Percentiles rank a stretch among this genome's conserved stretches.
Evolutionary conservation across 495 filamentous ascomycete genomes (phyloP).

Genomic region (Margaritispora aquatica): DNA sequence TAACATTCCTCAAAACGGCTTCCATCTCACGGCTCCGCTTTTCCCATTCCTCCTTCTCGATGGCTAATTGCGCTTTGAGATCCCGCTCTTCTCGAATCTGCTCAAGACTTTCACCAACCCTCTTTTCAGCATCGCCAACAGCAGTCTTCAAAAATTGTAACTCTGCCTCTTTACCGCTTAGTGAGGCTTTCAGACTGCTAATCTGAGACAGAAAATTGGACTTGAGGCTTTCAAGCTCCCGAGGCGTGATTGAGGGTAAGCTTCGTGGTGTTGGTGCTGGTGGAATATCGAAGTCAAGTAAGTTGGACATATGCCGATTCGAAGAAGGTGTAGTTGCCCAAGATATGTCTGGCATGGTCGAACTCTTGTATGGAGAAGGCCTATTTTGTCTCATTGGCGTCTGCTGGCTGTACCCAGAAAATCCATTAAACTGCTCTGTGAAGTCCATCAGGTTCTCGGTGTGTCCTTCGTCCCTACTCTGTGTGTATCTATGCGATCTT

Average conservation of each 20-base stretch:
- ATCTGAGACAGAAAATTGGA: slow-evolving; percentile 86
- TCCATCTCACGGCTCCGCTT: slow-evolving; percentile 81
- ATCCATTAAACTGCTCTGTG: slow-evolving; percentile 66
- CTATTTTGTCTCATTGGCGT: slow-evolving; percentile 21
- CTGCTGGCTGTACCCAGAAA: slow-evolving; percentile 22
- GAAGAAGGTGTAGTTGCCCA: slow-evolving; percentile 16
- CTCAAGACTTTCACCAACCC: slow-evolving; percentile 83
- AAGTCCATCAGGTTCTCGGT: slow-evolving; percentile 81
- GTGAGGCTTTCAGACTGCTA: slow-evolving; percentile 77
- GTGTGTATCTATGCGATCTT: slow-evolving; percentile 30
- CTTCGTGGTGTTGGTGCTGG: slow-evolving; percentile 85
- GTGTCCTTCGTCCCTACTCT: slow-evolving; percentile 31
- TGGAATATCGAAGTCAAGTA: slow-evolving; percentile 92
- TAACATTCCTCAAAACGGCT: slow-evolving; percentile 65
- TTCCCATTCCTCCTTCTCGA: slow-evolving; percentile 81
- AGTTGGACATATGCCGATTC: slow-evolving; percentile 38
- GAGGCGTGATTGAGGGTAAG: slow-evolving; percentile 82
- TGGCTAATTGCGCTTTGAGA: slow-evolving; percentile 58
- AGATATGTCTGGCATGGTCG: slow-evolving; percentile 14
- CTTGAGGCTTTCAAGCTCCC: slow-evolving; percentile 88
- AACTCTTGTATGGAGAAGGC: slow-evolving; percentile 34
- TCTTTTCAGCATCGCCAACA: slow-evolving; percentile 79
- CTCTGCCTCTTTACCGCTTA: slow-evolving; percentile 88
- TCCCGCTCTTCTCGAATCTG: slow-evolving; percentile 67
- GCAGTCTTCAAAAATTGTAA: slow-evolving; percentile 77